Evolutionary conservation across 495 filamentous ascomycete species (phyloP), one percentile per base, ranked within the genome.

Genomic region (Penicillium diatomitis): DNA sequence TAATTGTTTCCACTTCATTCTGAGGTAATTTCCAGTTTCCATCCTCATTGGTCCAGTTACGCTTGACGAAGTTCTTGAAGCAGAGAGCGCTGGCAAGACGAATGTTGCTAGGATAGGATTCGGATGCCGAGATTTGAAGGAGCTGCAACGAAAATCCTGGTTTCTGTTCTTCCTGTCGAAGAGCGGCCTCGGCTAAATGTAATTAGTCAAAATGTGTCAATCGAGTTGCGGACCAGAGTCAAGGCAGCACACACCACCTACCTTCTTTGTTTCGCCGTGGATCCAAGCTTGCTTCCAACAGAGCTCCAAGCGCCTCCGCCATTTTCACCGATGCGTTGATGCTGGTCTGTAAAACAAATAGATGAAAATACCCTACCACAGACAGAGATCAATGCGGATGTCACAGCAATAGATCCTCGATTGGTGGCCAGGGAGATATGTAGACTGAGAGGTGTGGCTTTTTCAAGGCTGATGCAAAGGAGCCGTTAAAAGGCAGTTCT

Each of bases 61-160:
- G 78, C 68, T 83, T 86, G 58, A 99, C 88, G 63, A 91, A 90
- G 70, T 99, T 99, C 71, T 99, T 99, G 78, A 99, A 97, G 72
- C 83, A 94, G 41, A 99, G 75, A 30, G 92, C 88, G 58, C 86
- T 86, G n/a, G 92, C 80, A 39, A 97, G 85, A 29, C 94, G 83
- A 53, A 83, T 88, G 57, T 87, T 89, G 43, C 71, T 65, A 6
- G 85, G 81, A 50, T 80, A 80, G 29, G 71, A 64, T 20, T 81
- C 81, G 52, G 82, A 77, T 20, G 87, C 87, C 44, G 94, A 89
- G 60, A 97, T 89, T 47, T 86, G 86, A 29, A 99, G 82, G 34
- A 99, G 79, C 45, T 79, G 75, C 46, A 96, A 70, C n/a, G 92
- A 87, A 69, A 92, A 99, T 49, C 83, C 82, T 5, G 87, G 84